Conservation (phyloP, 495 filamentous ascomycete genomes). For the Haplographium delicatum region DNA sequence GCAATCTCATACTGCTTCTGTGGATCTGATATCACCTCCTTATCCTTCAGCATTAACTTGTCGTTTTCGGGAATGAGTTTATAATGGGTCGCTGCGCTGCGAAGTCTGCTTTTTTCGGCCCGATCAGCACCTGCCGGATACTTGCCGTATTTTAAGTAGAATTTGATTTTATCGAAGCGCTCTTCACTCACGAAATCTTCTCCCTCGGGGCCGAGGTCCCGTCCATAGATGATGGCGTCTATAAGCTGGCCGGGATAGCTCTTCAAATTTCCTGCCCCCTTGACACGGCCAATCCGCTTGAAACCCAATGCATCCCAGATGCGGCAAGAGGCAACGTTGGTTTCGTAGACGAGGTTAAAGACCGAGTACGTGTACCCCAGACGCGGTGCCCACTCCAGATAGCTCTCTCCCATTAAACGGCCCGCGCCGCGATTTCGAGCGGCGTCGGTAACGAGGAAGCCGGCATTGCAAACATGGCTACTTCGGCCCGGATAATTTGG, state of each 20-base stretch:
- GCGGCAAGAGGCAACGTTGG: constrained; percentile 87
- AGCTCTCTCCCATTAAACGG: constrained; percentile 87
- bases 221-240: constrained; percentile 95
- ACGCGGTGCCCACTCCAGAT: constrained; percentile 90
- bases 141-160: constrained; percentile 90
- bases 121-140: constrained; percentile 92
- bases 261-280: constrained; percentile 78
- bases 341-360: constrained; percentile 98
- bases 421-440: constrained; percentile 88
- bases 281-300: constrained; percentile 90
- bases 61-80: constrained; percentile 69
- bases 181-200: constrained; percentile 93
- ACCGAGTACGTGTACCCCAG: constrained; percentile 95
- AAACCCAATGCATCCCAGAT: constrained; percentile 99
- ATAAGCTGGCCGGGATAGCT: constrained; percentile 75
- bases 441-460: constrained; percentile 87
- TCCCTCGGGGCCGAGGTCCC: constrained; percentile 70
- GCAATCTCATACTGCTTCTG: constrained; percentile 91
- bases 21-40: constrained; percentile 92
- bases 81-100: constrained; percentile 94
- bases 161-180: constrained; percentile 96
- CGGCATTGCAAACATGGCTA: constrained; percentile 94
- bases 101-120: constrained; percentile 88
- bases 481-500: constrained; percentile 96
- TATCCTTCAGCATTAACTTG: constrained; percentile 92